Evolutionary conservation across 2,329 filamentous ascomycete species (phyloP), one percentile per base, ranked within the genome.

Genomic region (Sporothrix variecibatus): DNA sequence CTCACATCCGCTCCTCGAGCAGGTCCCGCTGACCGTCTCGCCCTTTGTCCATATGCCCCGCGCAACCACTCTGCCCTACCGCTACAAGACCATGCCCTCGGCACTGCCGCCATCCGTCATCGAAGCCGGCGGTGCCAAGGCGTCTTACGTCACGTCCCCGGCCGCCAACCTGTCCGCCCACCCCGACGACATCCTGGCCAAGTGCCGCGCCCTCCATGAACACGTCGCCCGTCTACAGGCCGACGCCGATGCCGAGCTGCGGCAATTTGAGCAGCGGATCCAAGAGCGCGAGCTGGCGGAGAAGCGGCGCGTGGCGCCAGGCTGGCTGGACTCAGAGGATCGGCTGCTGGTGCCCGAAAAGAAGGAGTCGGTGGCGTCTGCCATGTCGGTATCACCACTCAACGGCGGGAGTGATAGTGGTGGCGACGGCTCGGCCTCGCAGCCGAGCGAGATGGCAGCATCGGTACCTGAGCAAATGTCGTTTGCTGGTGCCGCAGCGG

Each of bases 41-140:
- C 96, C 96, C 34, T 98, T 98, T 85, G 90, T 98, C 79, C 93
- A 92, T 75, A 91, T 99, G 43, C 96, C 96, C 12, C 92, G 93
- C 40, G 92, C 95, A 34, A 93, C 95, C 26, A 97, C 95, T 0
- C 90, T 99, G 8, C 95, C 96, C 31, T 98, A 98, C 85, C 97
- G 94, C 78, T 98, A 98, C 88, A 95, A 95, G 81, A 88, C 91
- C 12, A 92, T 98, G 80, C 94, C 95, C 0, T 95, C 94, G 0
- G 93, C 94, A 1, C 89, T 98, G 0, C 95, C 96, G 0, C 90
- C 93, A 1, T 87, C 90, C 46, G 88, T 90, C 8, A 84, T 88
- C 74, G 81, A 82, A 60, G 82, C 84, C 71, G 31, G 51, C 74
- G 43, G 58, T 17, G 76, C 72, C 83, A 92, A 89, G 77, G 87